Conservation (phyloP, 2,329 filamentous ascomycete genomes). For the Cladosporium sp. region DNA sequence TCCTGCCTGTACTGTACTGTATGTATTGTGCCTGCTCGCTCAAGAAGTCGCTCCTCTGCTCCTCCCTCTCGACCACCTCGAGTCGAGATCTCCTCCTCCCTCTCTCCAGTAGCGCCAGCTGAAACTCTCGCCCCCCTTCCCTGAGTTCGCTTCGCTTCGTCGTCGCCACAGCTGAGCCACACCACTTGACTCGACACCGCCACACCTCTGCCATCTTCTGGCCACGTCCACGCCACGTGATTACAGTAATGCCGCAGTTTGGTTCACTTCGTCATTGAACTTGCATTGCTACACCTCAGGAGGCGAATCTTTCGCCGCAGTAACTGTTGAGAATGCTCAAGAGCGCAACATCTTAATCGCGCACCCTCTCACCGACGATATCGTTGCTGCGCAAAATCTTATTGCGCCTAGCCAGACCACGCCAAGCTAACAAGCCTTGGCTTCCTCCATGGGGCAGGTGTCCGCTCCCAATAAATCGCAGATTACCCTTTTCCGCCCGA, state of each 20-base stretch:
- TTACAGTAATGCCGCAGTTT: not conserved
- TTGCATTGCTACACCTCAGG: not conserved
- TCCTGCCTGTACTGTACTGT: too few relatives aligned
- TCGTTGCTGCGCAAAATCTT: conserved; percentile 17
- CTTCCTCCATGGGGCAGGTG: conserved; percentile 7
- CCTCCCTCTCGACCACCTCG: not conserved
- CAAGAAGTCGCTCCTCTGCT: not conserved
- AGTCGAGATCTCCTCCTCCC: not conserved
- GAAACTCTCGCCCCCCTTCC: not conserved
- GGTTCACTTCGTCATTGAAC: not conserved
- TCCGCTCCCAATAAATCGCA: not conserved
- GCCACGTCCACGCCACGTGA: not conserved
- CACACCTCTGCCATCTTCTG: conserved; percentile 1
- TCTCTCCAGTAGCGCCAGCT: not conserved
- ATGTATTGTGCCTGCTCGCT: not conserved
- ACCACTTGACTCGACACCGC: not conserved
- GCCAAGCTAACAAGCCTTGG: conserved; percentile 12
- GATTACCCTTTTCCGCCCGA: not conserved
- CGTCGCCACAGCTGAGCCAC: conserved; percentile 1
- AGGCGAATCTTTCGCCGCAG: not conserved
- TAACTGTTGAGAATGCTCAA: not conserved
- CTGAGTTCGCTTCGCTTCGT: not conserved
- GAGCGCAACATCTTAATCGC: conserved; percentile 5
- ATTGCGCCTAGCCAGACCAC: not conserved
- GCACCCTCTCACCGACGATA: not conserved